Evolutionary conservation across 305 asterid species (phyloP), one percentile per base, ranked within the genome.

Genomic region (Andrographis paniculata): DNA sequence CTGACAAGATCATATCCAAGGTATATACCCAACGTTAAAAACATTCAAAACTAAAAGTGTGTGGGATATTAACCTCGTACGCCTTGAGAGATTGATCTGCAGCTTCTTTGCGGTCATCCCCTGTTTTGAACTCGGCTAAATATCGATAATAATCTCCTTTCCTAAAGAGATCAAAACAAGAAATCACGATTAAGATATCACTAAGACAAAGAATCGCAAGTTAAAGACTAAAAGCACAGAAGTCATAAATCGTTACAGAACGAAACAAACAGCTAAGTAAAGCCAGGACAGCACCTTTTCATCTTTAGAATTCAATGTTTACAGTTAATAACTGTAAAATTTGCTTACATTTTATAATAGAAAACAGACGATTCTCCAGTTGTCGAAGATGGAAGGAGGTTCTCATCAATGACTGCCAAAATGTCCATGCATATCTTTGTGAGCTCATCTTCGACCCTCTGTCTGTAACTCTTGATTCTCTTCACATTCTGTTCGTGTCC

Each of bases 131-230:
- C 69, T 84, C 93, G 37, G 80, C 86, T 43, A 84, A 65, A 42
- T 84, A 84, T 45, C 95, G 83, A 57, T 65, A 80, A 43, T 84
- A 84, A 40, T 80, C 93, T 60, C 95, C 95, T 70, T 78, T 84
- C 95, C 95, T 80, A 55, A 17, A 42, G 31, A 22, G 27, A 20
- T 41, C 11, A 36, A 45, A 40, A 55, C 41, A 20, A 6, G 16
- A 27, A 22, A n/a, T 27, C 17, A 24, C 0, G 20, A 48, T 12
- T 19, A 36, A 45, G 31, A 12, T 21, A 39, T 22, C 5, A 38
- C 42, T 18, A 20, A 15, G 33, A 52, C 21, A 60, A 14, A 39
- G 17, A 39, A 22, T 13, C 14, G 37, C 14, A 50, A 7, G 27
- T 50, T 33, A 37, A 4, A 24, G n/a, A n/a, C n/a, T n/a, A n/a